Conservation (phyloP, 2,329 filamentous ascomycete genomes). For the Fusarium pseudonygamai region DNA sequence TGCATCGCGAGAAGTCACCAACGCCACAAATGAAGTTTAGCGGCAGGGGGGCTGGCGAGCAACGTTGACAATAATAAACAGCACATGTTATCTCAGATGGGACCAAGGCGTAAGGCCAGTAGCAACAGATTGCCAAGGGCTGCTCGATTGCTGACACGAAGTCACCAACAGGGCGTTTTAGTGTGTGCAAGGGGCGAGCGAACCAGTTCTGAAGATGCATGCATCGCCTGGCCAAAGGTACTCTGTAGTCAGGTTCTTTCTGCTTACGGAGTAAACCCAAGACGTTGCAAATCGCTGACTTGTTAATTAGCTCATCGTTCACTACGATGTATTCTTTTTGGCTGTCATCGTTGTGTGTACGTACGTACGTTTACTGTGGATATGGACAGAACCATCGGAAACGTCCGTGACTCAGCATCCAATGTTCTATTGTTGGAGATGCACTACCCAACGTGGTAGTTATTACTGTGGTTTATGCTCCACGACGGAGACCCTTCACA, state of each 20-base stretch:
- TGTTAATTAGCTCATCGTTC: constrained; percentile 4
- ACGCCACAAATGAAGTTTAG: constrained; percentile 24
- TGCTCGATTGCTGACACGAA: constrained; percentile 32
- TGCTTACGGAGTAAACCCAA: constrained; percentile 11
- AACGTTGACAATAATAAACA: constrained; percentile 37
- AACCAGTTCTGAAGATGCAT: constrained; percentile 19
- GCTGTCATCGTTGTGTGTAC: not conserved
- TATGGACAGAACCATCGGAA: not conserved
- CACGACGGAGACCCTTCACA: constrained; percentile 6
- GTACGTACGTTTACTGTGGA: not conserved
- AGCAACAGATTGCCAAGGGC: constrained; percentile 36
- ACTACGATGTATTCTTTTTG: not conserved
- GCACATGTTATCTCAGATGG: constrained; percentile 2
- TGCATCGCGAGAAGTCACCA: constrained; percentile 3
- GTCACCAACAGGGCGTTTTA: constrained; percentile 30
- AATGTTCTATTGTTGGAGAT: constrained; percentile 5
- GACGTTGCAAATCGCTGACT: constrained; percentile 4
- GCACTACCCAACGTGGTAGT: not conserved
- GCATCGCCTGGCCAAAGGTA: constrained; percentile 1
- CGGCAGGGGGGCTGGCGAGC: constrained; percentile 18
- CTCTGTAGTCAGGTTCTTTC: not conserved
- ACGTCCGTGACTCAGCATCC: not conserved
- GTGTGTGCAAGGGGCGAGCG: constrained; percentile 21
- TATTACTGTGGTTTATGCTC: constrained; percentile 4
- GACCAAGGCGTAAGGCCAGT: constrained; percentile 2